Evolutionary conservation across 2,329 filamentous ascomycete genomes (phyloP), one percentile per base, ranked within the genome.

Genomic region (Didymella glomerata): DNA sequence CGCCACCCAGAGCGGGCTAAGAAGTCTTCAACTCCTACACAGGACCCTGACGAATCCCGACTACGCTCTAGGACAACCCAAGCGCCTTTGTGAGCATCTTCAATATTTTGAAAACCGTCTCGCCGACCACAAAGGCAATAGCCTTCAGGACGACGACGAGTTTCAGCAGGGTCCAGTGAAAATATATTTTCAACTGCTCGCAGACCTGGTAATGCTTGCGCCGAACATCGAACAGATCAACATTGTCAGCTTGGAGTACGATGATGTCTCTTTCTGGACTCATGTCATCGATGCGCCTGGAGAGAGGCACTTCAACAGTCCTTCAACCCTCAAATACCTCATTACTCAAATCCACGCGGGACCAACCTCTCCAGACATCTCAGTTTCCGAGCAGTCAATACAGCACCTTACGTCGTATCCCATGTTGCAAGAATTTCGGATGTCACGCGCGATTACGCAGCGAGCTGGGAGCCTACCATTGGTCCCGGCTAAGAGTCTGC

Each of bases 41-140:
- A 47, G 60, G 20, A 70, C 66, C 1, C 42, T 74, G 2, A 40
- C 24, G 2, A 48, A 13, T 4, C 11, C 32, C 10, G 32, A 14
- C 4, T 20, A 14, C 3, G 42, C 49, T 0, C 5, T 32, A 2
- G 41, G 30, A 25, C 49, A 63, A 14, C 40, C 54, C 7, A 25
- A 20, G 2, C 53, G n/a, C 11, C 47, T 69, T 2, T 45, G 47
- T 4, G 40, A 52, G 0, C 46, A 67, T 49, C 18, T 74, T 1
- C 48, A 61, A 20, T 74, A 73, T 32, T 51, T 74, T 13, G 73
- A 74, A 38, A 72, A 68, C 38, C 65, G 71, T 9, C 53, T 69
- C 3, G 49, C 62, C 16, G 69, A 74, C 41, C 59, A 64, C 48
- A 40, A 51, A 16, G 71, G 69, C 16, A 67, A 70, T 36, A 59